These are phyloP conservation scores for Stenocarpella maydis DNA, from an alignment of 2,329 filamentous ascomycete genomes.

Conservation along the genomic window DNA sequence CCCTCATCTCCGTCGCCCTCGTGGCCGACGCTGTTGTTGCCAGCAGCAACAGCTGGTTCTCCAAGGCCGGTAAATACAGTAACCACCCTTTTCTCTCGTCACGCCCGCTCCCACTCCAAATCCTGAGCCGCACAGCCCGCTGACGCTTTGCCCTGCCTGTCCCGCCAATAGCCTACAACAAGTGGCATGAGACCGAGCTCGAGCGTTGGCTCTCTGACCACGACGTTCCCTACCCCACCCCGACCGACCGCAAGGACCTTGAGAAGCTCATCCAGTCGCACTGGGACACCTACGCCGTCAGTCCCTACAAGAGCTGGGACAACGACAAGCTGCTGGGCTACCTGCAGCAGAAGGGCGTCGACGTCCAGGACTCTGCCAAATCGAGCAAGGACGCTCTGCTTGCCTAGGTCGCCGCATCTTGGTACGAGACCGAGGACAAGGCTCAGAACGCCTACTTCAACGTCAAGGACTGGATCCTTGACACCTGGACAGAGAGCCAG, in stretches of 20 bases:
- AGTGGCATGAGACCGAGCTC: constrained; percentile 97
- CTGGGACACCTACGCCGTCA: constrained; percentile 81
- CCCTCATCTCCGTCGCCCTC: constrained; percentile 75
- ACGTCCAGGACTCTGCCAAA: constrained; percentile 72
- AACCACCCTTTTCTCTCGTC: constrained; percentile 22
- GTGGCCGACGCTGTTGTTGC: constrained; percentile 75
- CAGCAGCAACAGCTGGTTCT: constrained; percentile 77
- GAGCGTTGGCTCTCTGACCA: constrained; percentile 96
- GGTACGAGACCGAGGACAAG: constrained; percentile 82
- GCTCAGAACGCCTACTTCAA: constrained; percentile 74
- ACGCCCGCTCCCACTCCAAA: constrained; percentile 1
- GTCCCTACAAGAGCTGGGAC: constrained; percentile 82
- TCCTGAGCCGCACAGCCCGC: constrained; percentile 15
- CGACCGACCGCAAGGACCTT: constrained; percentile 93
- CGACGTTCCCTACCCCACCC: constrained; percentile 87
- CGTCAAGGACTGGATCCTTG: constrained; percentile 91
- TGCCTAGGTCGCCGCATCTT: constrained; percentile 74
- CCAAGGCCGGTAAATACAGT: constrained; percentile 75
- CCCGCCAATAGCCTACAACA: constrained; percentile 82
- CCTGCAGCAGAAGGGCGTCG: constrained; percentile 74
- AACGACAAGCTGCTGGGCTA: constrained; percentile 72
- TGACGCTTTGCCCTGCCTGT: constrained; percentile 37
- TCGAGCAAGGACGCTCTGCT: constrained; percentile 74
- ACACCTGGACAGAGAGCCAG: constrained; percentile 93
- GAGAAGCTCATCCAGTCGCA: constrained; percentile 88